Evolutionary conservation across 1,284 basidiomycete species (phyloP), one percentile per base, ranked within the genome.

Genomic region (Tetrapyrgos nigripes): DNA sequence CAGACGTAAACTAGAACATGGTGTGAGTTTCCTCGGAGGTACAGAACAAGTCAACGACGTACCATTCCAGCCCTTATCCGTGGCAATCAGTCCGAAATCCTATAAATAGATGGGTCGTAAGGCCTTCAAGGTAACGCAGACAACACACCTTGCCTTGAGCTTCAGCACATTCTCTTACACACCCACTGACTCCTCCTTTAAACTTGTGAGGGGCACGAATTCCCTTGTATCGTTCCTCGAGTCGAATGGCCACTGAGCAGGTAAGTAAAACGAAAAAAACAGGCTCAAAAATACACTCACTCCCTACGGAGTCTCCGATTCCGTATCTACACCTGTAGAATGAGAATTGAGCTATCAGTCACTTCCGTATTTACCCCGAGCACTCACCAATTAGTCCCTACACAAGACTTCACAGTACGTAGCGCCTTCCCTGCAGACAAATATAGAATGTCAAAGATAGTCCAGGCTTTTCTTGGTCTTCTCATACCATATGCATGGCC

Each of bases 121-220:
- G n/a, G n/a, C n/a, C n/a, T n/a, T n/a, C n/a, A 33, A 33, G 31
- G 9, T 8, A 33, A 14, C 8, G 14, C 31, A 8, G 31, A 33
- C 31, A 14, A 33, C 31, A 33, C 8, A 33, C 31, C 17, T 88
- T 90, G 31, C 78, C 77, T 65, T 92, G 90, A 0, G 91, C 90
- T 70, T 92, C 91, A 0, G 89, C 89, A 63, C 89, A 92, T 68
- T 91, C 89, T 19, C 89, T 80, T 0, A 89, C 81, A 64, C 89
- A 92, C 14, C 91, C 91, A 35, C 83, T 86, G 2, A 93, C 88
- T n/a, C 91, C 91, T 17, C 89, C 89, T 72, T 92, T 92, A 71
- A 89, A 74, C 73, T 92, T 93, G 74, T 92, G 91, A 14, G 91
- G 91, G 1, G 83, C 83, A 13, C 85, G 82, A 24, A 93, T 80